A percentile compares a stretch with the other conserved stretches of the same genome.
Evolutionary conservation across 768 basidiomycete genomes (phyloP).

Genomic region (Lyophyllum atratum): DNA sequence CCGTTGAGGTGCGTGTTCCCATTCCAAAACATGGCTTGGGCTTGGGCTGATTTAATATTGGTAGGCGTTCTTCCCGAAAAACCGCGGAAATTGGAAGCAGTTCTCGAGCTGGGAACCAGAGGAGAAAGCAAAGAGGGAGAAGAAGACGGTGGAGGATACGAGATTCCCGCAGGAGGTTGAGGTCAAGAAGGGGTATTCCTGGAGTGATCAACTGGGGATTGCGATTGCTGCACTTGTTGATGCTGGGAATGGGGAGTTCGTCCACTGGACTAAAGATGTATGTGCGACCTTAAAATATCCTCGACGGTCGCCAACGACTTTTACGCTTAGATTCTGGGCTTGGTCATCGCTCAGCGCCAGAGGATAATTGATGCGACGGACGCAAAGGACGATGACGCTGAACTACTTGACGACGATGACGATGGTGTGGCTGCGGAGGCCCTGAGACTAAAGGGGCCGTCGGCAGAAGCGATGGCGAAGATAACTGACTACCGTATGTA

Average conservation of each 20-base stretch:
- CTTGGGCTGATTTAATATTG: not conserved
- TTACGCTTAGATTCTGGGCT: constrained; percentile 54
- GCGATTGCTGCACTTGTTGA: constrained; percentile 75
- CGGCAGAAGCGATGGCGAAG: constrained; percentile 68
- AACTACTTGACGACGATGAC: constrained; percentile 29
- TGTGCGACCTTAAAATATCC: constrained; percentile 28
- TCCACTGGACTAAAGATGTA: constrained; percentile 85
- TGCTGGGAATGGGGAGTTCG: constrained; percentile 58
- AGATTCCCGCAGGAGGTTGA: constrained; percentile 67
- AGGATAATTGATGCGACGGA: constrained; percentile 61
- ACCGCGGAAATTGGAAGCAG: constrained; percentile 83
- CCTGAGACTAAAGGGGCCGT: constrained; percentile 45
- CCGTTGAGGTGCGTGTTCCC: constrained; percentile 72
- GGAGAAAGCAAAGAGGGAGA: constrained; percentile 35
- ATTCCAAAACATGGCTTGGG: no score
- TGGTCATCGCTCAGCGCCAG: constrained; percentile 60
- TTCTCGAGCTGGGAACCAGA: constrained; percentile 78
- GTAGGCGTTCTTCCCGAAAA: constrained; percentile 89
- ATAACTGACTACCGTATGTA: constrained; percentile 76
- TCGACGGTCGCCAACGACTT: constrained; percentile 5
- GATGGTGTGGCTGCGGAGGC: constrained; percentile 14
- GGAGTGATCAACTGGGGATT: constrained; percentile 90
- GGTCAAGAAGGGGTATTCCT: constrained; percentile 85
- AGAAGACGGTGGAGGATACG: constrained; percentile 41
- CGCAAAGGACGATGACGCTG: constrained; percentile 33